Conservation (phyloP, 1,284 basidiomycete genomes). For the Malassezia japonica region DNA sequence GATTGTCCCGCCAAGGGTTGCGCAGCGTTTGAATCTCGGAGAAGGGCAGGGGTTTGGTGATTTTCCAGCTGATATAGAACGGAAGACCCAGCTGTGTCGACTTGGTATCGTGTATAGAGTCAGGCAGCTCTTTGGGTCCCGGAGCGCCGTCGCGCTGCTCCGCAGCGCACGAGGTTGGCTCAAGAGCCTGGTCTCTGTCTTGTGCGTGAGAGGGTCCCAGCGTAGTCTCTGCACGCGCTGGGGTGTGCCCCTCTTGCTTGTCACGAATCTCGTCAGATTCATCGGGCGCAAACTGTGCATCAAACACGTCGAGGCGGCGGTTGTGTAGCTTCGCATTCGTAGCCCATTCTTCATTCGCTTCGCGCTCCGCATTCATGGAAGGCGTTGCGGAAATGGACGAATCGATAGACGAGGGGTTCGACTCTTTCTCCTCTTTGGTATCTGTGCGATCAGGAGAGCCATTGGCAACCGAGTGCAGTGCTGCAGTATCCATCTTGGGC, state of each 20-base stretch:
- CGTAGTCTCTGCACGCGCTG: no score
- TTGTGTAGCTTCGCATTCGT: conserved; percentile 37
- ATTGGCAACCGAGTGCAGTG: no score
- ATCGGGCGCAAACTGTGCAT: conserved; percentile 1
- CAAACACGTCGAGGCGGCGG: conserved; percentile 26
- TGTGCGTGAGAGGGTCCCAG: no score
- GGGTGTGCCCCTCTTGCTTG: no score
- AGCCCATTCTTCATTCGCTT: conserved; percentile 49
- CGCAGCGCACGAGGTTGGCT: no score
- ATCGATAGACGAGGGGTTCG: neutral
- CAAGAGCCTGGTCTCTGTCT: no score
- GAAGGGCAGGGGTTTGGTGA: conserved; percentile 66
- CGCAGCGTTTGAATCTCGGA: conserved; percentile 65
- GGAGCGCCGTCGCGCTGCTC: no score
- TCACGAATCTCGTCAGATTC: no score
- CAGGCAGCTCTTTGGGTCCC: no score
- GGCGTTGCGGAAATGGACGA: neutral
- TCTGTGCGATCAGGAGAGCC: no score
- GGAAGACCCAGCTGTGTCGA: conserved; percentile 56
- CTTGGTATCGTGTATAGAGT: conserved; percentile 2
- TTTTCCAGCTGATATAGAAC: conserved; percentile 78
- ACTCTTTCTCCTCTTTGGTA: no score
- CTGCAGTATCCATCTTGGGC: neutral
- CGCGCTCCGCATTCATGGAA: neutral
- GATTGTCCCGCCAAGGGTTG: conserved; percentile 84